These are phyloP conservation scores for Prunus padus DNA, from an alignment of 306 rosid genomes.

Conservation along the genomic window DNA sequence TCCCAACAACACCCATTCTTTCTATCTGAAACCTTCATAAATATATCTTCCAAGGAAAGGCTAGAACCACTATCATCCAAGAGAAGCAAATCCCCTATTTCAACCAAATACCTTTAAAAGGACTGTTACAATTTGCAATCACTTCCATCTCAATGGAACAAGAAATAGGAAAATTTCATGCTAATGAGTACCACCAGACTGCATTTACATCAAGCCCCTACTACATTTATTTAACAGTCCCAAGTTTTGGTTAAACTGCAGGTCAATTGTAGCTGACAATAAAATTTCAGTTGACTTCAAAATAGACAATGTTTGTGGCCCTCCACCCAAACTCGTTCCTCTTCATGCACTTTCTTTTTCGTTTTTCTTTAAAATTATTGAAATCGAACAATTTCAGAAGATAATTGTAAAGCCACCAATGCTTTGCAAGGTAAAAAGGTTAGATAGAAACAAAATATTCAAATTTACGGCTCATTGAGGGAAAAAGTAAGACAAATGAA, in stretches of 20 bases:
- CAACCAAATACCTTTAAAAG: constrained; percentile 65
- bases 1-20: constrained; percentile 61
- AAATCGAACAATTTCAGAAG: neutral
- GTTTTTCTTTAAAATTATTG: neutral
- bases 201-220: neutral
- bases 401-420: neutral
- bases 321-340: neutral
- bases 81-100: constrained; percentile 61
- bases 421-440: neutral
- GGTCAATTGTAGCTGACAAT: neutral
- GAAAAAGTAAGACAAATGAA: neutral
- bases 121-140: neutral
- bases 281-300: neutral
- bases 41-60: constrained; percentile 54
- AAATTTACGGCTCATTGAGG: neutral
- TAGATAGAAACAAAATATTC: neutral
- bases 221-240: neutral
- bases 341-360: neutral
- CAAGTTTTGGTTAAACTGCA: neutral
- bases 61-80: constrained; percentile 36
- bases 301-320: neutral
- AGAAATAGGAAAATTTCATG: neutral
- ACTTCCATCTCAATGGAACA: neutral
- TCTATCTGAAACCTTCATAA: constrained; percentile 42
- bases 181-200: neutral